These are phyloP conservation scores for Suillus weaverae DNA, from an alignment of 768 basidiomycete species.

Conservation along the genomic window DNA sequence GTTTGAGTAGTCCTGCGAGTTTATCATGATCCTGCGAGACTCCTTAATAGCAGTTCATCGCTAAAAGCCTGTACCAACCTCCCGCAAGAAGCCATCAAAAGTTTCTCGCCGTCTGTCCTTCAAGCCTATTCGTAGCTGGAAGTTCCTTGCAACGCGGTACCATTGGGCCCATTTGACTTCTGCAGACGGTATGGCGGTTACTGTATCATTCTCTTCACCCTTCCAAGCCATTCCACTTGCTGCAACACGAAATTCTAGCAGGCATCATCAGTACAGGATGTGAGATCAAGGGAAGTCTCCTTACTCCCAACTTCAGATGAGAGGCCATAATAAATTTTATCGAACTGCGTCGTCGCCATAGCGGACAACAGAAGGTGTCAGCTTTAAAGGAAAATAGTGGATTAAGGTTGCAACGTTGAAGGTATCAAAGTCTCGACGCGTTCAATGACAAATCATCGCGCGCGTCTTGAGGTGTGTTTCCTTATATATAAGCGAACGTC, in stretches of 20 bases:
- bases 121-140: conserved; percentile 83
- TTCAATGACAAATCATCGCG: conserved; percentile 27
- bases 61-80: conserved; percentile 46
- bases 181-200: conserved; percentile 60
- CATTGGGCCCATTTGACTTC: conserved; percentile 91
- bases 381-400: conserved; percentile 14
- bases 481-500: not conserved
- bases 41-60: conserved; percentile 2
- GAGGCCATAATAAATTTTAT: conserved; percentile 77
- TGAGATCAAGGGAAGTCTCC: conserved; percentile 32
- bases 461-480: conserved; percentile 7
- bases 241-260: conserved; percentile 84
- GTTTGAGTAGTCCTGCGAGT: conserved; percentile 76
- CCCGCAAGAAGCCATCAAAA: conserved; percentile 94
- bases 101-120: conserved; percentile 74
- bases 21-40: conserved; percentile 81
- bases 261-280: conserved; percentile 13
- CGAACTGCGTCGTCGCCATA: conserved; percentile 79
- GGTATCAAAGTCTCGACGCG: conserved; percentile 37
- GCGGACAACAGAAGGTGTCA: conserved; percentile 9
- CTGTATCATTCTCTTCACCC: conserved; percentile 62
- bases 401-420: conserved; percentile 11
- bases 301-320: conserved; percentile 77
- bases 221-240: conserved; percentile 95
- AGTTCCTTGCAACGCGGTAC: conserved; percentile 89